phyloP scores from a whole-genome alignment of 139 green algal species.

The Coelastrella sp. region DNA sequence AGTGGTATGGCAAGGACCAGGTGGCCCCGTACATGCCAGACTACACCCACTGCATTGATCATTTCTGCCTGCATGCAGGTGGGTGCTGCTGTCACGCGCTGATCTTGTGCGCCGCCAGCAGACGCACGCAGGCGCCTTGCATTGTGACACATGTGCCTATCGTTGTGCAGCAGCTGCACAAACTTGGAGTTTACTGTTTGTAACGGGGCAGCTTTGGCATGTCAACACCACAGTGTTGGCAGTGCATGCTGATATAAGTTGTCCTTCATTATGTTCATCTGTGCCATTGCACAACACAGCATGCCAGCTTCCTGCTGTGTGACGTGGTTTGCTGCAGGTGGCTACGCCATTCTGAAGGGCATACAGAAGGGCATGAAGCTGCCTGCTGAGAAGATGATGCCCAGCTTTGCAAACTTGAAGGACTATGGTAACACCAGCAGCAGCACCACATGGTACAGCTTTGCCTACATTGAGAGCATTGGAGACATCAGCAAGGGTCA shows the following conservation, averaged over 20 bases:
- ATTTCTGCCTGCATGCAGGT: constrained; percentile 61
- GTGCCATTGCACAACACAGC: neutral
- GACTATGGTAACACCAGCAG: constrained; percentile 68
- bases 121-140: neutral
- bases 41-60: constrained; percentile 56
- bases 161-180: too few species aligned
- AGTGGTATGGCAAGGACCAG: constrained; percentile 30
- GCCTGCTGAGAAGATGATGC: constrained; percentile 59
- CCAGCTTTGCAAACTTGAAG: constrained; percentile 59
- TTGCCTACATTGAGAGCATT: constrained; percentile 64
- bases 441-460: constrained; percentile 75
- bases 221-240: too few species aligned
- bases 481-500: constrained; percentile 57
- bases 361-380: constrained; percentile 55
- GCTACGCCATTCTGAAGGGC: constrained; percentile 46
- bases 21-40: constrained; percentile 53
- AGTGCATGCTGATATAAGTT: neutral
- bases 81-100: neutral
- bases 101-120: neutral
- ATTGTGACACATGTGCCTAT: neutral
- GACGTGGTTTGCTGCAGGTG: neutral
- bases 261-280: neutral
- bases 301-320: neutral
- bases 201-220: too few species aligned
- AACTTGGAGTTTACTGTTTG: too few species aligned